Evolutionary conservation across 495 filamentous ascomycete genomes (phyloP).

Genomic region (Cercophora sp.): DNA sequence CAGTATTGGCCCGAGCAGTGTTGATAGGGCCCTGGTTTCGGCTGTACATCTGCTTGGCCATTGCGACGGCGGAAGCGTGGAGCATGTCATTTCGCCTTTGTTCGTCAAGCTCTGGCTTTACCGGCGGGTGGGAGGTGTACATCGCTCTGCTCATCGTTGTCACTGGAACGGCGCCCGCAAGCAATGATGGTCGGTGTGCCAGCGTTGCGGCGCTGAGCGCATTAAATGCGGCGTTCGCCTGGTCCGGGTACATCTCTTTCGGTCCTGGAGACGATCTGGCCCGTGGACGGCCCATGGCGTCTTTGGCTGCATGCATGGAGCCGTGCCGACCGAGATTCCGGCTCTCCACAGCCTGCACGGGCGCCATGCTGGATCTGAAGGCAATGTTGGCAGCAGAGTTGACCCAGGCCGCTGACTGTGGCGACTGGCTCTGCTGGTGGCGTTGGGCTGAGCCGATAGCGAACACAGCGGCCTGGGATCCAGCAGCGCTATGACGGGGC

Average conservation of each 20-base stretch:
- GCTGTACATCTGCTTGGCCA: constrained; percentile 82
- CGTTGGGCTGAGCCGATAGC: constrained; percentile 61
- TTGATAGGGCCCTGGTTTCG: constrained; percentile 56
- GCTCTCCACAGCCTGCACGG: constrained; percentile 9
- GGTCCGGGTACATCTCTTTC: constrained; percentile 51
- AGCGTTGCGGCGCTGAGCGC: constrained; percentile 64
- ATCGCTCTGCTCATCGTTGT: constrained; percentile 57
- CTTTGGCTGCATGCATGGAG: constrained; percentile 68
- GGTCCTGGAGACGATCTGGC: constrained; percentile 60
- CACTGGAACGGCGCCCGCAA: constrained; percentile 40
- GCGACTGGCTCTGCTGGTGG: constrained; percentile 40
- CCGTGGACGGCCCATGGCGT: constrained; percentile 64
- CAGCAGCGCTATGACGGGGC: constrained; percentile 53
- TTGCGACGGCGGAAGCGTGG: constrained; percentile 76
- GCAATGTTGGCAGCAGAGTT: constrained; percentile 58
- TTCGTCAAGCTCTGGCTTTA: constrained; percentile 69
- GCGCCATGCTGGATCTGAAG: constrained; percentile 32
- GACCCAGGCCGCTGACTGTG: constrained; percentile 43
- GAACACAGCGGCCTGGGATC: constrained; percentile 64
- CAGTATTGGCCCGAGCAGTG: constrained; percentile 28
- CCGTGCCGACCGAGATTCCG: constrained; percentile 38
- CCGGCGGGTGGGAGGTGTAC: constrained; percentile 71
- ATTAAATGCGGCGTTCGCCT: constrained; percentile 56
- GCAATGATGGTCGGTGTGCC: constrained; percentile 44
- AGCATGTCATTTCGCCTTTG: constrained; percentile 64